Evolutionary conservation across 257 asterid genomes (phyloP).

Genomic region (Catharanthus roseus): DNA sequence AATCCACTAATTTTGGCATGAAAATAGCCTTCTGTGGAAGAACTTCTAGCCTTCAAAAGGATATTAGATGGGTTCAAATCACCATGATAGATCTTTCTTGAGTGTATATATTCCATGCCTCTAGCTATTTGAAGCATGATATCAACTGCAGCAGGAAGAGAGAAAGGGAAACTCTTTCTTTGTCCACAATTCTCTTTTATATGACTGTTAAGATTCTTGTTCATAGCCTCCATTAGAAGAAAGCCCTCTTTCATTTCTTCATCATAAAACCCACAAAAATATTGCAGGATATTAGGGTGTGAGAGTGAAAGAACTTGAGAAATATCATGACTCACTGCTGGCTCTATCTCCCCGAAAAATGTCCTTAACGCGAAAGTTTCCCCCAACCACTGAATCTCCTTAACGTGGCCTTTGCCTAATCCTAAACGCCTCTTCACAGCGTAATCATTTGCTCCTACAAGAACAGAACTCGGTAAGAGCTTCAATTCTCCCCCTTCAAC

Average conservation of each 20-base stretch:
- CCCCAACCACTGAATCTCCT: conserved; percentile 91
- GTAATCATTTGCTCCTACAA: conserved; percentile 55
- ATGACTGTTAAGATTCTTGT: conserved; percentile 46
- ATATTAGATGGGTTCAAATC: conserved; percentile 66
- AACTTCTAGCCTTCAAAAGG: conserved; percentile 52
- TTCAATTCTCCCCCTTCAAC: conserved; percentile 18
- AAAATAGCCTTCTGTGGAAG: conserved; percentile 45
- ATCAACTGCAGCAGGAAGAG: conserved; percentile 64
- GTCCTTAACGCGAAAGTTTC: conserved; percentile 65
- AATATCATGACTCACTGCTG: conserved; percentile 48
- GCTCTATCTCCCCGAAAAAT: conserved; percentile 55
- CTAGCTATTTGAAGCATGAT: conserved; percentile 83
- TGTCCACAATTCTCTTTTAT: conserved; percentile 58
- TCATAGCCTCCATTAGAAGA: conserved; percentile 84
- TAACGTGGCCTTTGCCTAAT: conserved; percentile 49
- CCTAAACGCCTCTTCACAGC: conserved; percentile 60
- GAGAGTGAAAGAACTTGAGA: conserved; percentile 47
- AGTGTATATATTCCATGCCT: conserved; percentile 87
- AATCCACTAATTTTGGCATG: conserved; percentile 62
- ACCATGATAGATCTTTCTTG: conserved; percentile 59
- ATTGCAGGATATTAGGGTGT: conserved; percentile 72
- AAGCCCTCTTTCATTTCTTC: conserved; percentile 75
- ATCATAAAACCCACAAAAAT: conserved; percentile 64
- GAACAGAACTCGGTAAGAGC: conserved; percentile 39
- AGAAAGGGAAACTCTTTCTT: conserved; percentile 47